Evolutionary conservation across 2,329 filamentous ascomycete genomes (phyloP).

Genomic region (Aspergillus melleus): DNA sequence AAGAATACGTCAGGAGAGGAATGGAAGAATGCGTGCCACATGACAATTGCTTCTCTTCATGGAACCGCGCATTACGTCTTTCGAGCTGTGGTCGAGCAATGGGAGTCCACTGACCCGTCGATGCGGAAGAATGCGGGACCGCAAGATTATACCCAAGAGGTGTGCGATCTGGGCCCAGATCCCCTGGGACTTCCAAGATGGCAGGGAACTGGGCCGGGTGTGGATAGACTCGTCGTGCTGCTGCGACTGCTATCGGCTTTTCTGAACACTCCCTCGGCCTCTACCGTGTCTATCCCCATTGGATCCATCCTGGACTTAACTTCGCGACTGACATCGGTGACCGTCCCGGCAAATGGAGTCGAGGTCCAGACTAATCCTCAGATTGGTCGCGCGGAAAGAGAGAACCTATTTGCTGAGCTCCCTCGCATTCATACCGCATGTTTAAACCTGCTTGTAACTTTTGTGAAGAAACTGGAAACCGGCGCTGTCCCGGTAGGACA

Average conservation of each 20-base stretch:
- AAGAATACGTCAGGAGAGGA: constrained; percentile 77
- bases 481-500: constrained; percentile 62
- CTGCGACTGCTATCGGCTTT: constrained; percentile 65
- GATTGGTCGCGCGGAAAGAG: constrained; percentile 76
- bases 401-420: constrained; percentile 71
- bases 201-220: constrained; percentile 72
- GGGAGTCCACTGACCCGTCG: constrained; percentile 65
- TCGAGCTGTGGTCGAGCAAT: constrained; percentile 76
- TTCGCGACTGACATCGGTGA: constrained; percentile 67
- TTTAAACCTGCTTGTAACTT: constrained; percentile 60
- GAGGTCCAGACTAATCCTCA: constrained; percentile 67
- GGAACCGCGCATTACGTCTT: constrained; percentile 73
- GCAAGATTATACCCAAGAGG: constrained; percentile 35
- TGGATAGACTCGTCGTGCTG: constrained; percentile 67
- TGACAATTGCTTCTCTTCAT: constrained; percentile 66
- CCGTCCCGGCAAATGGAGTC: constrained; percentile 50
- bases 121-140: constrained; percentile 34
- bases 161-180: constrained; percentile 42
- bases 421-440: constrained; percentile 72
- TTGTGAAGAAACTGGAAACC: constrained; percentile 60
- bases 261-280: constrained; percentile 64
- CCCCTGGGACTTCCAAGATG: constrained; percentile 62
- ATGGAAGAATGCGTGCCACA: constrained; percentile 69
- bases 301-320: constrained; percentile 68
- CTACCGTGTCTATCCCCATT: constrained; percentile 66